Percentiles rank a stretch among this genome's conserved stretches.
Conservation (phyloP, 73 alveolate species). For the Halteria grandinella region DNA sequence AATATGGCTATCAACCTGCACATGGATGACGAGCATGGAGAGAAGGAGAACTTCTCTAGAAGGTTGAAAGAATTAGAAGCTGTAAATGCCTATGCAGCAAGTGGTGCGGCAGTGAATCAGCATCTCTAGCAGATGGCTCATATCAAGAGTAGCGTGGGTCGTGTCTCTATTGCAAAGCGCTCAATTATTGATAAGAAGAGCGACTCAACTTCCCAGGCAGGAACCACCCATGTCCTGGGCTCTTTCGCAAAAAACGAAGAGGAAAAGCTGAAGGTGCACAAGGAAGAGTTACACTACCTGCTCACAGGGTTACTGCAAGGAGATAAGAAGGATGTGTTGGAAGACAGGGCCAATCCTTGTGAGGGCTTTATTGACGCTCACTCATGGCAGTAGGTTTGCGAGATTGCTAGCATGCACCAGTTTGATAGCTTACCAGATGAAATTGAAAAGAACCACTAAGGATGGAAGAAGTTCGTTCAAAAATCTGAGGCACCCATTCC, state of each 20-base stretch:
- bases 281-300: conserved; percentile 69
- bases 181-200: conserved; percentile 37
- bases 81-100: too few relatives aligned
- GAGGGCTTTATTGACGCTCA: conserved; percentile 39
- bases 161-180: too few relatives aligned
- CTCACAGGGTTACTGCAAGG: conserved; percentile 77
- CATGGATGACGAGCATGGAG: conserved; percentile 71
- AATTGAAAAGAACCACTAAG: conserved; percentile 70
- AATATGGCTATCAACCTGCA: conserved; percentile 68
- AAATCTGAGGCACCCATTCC: conserved; percentile 78
- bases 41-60: conserved; percentile 18
- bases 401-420: conserved; percentile 70
- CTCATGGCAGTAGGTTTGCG: conserved; percentile 43
- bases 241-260: conserved; percentile 56
- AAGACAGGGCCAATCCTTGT: conserved; percentile 40
- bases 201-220: conserved; percentile 35
- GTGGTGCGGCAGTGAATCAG: too few relatives aligned
- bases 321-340: conserved; percentile 60
- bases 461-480: conserved; percentile 79
- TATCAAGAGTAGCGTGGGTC: too few relatives aligned
- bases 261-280: conserved; percentile 23
- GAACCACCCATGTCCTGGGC: background rate
- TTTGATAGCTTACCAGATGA: conserved; percentile 73
- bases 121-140: too few relatives aligned
- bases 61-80: too few relatives aligned